Evolutionary conservation across 2,329 filamentous ascomycete genomes (phyloP), one percentile per base, ranked within the genome.

Genomic region (Trichoderma semiorbis): DNA sequence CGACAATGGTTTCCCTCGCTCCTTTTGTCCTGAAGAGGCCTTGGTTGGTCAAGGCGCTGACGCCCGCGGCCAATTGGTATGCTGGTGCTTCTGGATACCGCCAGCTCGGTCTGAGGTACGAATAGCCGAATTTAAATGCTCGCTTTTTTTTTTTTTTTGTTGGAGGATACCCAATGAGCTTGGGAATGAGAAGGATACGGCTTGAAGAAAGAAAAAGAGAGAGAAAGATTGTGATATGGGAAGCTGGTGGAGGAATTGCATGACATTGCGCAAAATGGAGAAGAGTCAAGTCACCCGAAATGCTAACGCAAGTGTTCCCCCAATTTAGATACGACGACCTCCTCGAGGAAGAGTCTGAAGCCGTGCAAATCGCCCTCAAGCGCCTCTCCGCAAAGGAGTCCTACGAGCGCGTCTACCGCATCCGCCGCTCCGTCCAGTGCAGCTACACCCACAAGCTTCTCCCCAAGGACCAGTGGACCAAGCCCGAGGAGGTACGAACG

Each of bases 371-470:
- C 78, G 96, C 96, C 75, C 89, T 99, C 80, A 93, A 93, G 89
- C 94, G 96, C 82, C 92, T 99, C 74, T 90, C 93, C 72, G 89
- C 93, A 79, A 93, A 97, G 87, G 93, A 96, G 82, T 89, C 91
- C 79, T 98, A 98, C 86, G 96, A 99, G 87, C 95, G 96, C 83
- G 90, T 98, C 82, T 99, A 94, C 91, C 95, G 96, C 81, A 90
- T 99, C 84, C 93, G 96, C 86, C 91, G 96, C 85, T 95, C 96
- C 79, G 91, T 97, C 85, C 96, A 99, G 85, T 86, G 85, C 83
- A 89, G 86, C 78, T 82, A 89, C 79, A 82, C 86, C 78, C 89
- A 91, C 82, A 89, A 90, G 84, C 83, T 91, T 74, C 85, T 91
- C 70, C 88, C 89, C 81, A 87, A 87, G 84, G 80, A 85, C 39